These are phyloP conservation scores for Pluteus cervinus DNA, from an alignment of 768 basidiomycete species.

Conservation along the genomic window DNA sequence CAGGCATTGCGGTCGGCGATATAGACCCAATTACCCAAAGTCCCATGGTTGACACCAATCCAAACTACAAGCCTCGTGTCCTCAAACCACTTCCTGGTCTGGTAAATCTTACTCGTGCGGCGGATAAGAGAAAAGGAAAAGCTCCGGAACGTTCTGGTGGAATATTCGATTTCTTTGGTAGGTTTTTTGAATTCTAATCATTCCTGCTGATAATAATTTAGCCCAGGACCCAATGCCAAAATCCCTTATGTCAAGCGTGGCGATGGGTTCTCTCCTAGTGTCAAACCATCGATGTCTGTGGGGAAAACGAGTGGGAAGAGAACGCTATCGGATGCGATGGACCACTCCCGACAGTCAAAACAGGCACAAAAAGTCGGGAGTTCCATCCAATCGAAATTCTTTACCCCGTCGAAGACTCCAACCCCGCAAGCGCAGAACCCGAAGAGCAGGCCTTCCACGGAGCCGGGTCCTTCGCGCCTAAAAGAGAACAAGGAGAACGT, in stretches of 20 bases:
- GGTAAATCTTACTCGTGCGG: conserved; percentile 14
- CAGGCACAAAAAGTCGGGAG: conserved; percentile 41
- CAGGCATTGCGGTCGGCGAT: conserved; percentile 60
- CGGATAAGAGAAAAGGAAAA: conserved; percentile 43
- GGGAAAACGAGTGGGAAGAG: conserved; percentile 74
- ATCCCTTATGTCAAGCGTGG: conserved; percentile 26
- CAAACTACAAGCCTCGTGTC: conserved; percentile 47
- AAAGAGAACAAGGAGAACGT: conserved; percentile 40
- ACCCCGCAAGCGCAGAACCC: conserved; percentile 15
- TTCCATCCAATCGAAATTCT: conserved; percentile 37
- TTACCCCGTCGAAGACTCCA: conserved; percentile 10
- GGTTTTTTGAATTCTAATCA: neutral
- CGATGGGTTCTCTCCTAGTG: conserved; percentile 8
- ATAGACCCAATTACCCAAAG: conserved; percentile 62
- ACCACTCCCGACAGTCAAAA: conserved; percentile 30
- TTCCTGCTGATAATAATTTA: neutral
- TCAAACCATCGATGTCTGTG: conserved; percentile 17
- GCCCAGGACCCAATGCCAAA: conserved; percentile 35
- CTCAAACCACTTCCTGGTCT: conserved; percentile 32
- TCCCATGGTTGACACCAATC: conserved; percentile 78
- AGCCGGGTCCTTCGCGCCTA: conserved; percentile 29
- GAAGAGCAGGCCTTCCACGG: conserved; percentile 9
- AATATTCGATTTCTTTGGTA: conserved; percentile 63
- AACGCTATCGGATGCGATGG: conserved; percentile 65
- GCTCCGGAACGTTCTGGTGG: conserved; percentile 30